These are phyloP conservation scores for Breviolum minutum DNA, from an alignment of 73 alveolate genomes.

Conservation along the genomic window DNA sequence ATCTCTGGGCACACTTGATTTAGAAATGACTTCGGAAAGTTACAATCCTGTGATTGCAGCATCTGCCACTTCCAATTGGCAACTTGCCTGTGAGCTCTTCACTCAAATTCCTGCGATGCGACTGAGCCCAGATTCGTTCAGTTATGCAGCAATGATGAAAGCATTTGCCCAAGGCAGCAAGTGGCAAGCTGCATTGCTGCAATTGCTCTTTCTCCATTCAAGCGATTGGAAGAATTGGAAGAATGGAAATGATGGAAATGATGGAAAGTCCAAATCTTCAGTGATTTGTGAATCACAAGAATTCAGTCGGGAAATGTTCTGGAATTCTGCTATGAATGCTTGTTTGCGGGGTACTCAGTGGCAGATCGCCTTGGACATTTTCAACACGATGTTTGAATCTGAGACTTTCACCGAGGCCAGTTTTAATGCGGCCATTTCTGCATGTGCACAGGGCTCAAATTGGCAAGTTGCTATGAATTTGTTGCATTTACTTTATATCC, in stretches of 20 bases:
- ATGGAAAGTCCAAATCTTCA: no score
- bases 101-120: background rate
- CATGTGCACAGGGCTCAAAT: constrained; percentile 18
- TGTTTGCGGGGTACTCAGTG: background rate
- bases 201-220: background rate
- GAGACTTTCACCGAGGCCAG: background rate
- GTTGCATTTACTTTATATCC: background rate
- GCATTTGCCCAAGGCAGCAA: background rate
- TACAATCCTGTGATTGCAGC: constrained; percentile 62
- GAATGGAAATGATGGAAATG: background rate
- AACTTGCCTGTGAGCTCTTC: background rate
- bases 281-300: no score
- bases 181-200: constrained; percentile 5
- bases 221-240: background rate
- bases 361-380: background rate
- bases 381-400: background rate
- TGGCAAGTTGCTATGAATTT: constrained; percentile 19
- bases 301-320: background rate
- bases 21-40: background rate
- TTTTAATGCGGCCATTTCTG: constrained; percentile 5
- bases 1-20: background rate
- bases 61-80: constrained; percentile 11
- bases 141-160: constrained; percentile 4
- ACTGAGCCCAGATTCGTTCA: constrained; percentile 27
- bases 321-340: background rate